Percentiles rank a stretch among this genome's conserved stretches.
Evolutionary conservation across 805 yeast genomes (phyloP).

Genomic region (Ascoidea rubescens): DNA sequence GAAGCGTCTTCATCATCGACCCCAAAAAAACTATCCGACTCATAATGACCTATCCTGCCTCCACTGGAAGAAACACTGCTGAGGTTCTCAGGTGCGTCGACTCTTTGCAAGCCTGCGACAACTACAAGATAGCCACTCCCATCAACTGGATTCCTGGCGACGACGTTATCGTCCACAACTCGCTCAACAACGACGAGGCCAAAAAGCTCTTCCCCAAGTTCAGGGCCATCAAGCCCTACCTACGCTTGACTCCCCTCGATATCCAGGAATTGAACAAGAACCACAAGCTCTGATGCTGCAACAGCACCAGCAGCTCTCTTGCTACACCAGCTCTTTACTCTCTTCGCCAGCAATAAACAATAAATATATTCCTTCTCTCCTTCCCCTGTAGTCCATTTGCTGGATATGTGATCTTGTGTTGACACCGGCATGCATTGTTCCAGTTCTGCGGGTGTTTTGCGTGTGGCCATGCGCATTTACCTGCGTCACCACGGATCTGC

Average conservation of each 20-base stretch:
- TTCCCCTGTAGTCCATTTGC: no score
- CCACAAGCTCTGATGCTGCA: no score
- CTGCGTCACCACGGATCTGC: no score
- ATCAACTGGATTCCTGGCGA: conserved; percentile 63
- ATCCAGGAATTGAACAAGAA: no score
- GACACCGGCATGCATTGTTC: no score
- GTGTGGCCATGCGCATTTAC: no score
- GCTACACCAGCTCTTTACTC: no score
- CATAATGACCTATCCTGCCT: conserved; percentile 56
- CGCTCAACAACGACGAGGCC: conserved; percentile 46
- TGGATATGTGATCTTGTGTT: no score
- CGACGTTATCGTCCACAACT: conserved; percentile 61
- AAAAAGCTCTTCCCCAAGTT: conserved; percentile 46
- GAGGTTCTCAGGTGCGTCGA: conserved; percentile 60
- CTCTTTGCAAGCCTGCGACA: conserved; percentile 53
- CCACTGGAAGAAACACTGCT: conserved; percentile 65
- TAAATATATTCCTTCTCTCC: no score
- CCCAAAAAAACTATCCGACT: conserved; percentile 50
- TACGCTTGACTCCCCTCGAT: conserved; percentile 34
- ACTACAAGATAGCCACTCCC: conserved; percentile 52
- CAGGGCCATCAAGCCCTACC: conserved; percentile 46
- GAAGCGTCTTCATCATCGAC: conserved; percentile 63
- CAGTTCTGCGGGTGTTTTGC: no score
- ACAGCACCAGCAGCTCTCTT: no score
- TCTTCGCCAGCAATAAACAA: no score